Base-by-base conservation (phyloP, 441 rosid genomes). In the Daphne laureola region DNA sequence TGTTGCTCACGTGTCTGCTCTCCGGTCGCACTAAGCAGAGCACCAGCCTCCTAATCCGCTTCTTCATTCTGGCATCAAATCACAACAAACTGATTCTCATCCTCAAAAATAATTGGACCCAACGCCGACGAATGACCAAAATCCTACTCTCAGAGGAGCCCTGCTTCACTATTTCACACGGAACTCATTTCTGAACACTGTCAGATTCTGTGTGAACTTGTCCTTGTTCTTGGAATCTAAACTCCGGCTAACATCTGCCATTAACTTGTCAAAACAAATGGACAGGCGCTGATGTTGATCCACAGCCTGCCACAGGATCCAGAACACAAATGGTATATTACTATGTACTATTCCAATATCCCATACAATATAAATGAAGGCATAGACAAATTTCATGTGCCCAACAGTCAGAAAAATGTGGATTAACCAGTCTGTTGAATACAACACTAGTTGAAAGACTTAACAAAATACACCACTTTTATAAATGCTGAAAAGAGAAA, bases 201-300 rank as follows among this genome's bases (percentile, higher is more conserved):
- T 84, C 61, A 94, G 69, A 66, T 84, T 88, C 76, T 94, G 99
- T 59, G 93, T 90, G 76, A 90, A 94, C 68, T 82, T 86, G 70
- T 94, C 99, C 70, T 94, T 80, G 84, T 94, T 94, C 82, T 84
- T 90, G 26, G 97, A 80, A 68, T 94, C 98, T 65, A 90, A 59
- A 62, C 95, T 78, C 63, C 92, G 81, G 17, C 78, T 84, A 31
- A 94, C 91, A 76, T 94, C 95, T 15, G 80, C 65, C 99, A 94
- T 90, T 68, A 94, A 85, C 64, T 72, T 83, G 78, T 90, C 98
- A 40, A 94, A 94, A 67, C 98, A 84, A 35, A 69, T 54, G 6
- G 87, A 83, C 14, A 90, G 90, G 47, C 90, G 87, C 61, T 78
- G 92, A 63, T 81, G 98, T 58, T 90, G 98, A 66, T 94, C 98